Evolutionary conservation across 2,329 filamentous ascomycete genomes (phyloP), one percentile per base, ranked within the genome.

Genomic region (Diaporthe sp.): DNA sequence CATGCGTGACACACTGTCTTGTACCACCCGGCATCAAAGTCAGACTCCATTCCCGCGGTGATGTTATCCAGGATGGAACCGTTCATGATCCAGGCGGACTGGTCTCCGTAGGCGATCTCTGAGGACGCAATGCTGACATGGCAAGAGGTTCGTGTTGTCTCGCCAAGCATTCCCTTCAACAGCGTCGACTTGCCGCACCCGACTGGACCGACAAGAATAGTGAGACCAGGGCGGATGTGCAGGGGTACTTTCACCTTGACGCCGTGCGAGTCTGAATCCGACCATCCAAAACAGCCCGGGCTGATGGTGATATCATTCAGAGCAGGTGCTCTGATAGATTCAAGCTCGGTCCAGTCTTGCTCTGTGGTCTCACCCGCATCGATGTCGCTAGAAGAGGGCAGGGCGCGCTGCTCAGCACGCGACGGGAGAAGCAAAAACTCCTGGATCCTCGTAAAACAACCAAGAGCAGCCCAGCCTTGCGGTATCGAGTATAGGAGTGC

Each of bases 171-270:
- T 15, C 79, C 76, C 44, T 82, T 80, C 44, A 84, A 76, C 1
- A 84, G 74, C 2, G 82, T 82, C 0, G 81, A 82, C 73, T 85
- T 86, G 13, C 84, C 84, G 34, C 79, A 82, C 0, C 83, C 84
- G 0, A 85, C 82, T 0, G 83, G 83, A 0, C 84, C 84, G 8
- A 83, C 75, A 2, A 85, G 34, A 5, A 82, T 77, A 9, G 79
- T 80, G 39, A 82, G 73, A 13, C 67, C 59, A 2, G 44, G 3
- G 28, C 44, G n/a, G 37, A 67, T 53, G 17, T 74, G 31, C 57
- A 74, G 25, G 19, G 58, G 28, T 37, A 73, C 68, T 19, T 28
- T 72, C 67, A 62, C 75, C 31, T 39, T 73, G 44, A 79, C 68
- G 4, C 74, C 58, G 5, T 77, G 72, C 3, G 69, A 62, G 22